phyloP scores from a whole-genome alignment of 225 moss, liverwort and hornwort genomes.

The Marchantia polymorpha region DNA sequence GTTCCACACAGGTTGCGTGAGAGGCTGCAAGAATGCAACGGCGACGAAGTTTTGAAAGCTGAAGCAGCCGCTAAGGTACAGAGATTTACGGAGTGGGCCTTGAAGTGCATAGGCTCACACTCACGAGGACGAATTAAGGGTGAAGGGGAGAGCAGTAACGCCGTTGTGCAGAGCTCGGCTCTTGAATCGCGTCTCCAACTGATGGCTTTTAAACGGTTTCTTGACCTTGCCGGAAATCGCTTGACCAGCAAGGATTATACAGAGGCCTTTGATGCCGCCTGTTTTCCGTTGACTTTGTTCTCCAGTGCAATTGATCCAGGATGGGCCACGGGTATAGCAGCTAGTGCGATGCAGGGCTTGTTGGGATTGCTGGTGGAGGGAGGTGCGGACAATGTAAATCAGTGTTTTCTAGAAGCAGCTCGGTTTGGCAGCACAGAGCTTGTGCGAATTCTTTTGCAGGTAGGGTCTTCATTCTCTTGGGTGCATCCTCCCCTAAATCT shows the following conservation, averaged over 20 bases:
- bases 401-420: slow-evolving; percentile 91
- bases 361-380: slow-evolving; percentile 85
- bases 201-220: slow-evolving; percentile 80
- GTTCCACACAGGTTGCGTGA: slow-evolving; percentile 65
- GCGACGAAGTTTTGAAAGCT: slow-evolving; percentile 86
- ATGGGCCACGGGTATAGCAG: slow-evolving; percentile 95
- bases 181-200: slow-evolving; percentile 83
- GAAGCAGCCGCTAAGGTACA: slow-evolving; percentile 97
- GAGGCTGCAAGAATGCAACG: slow-evolving; percentile 94
- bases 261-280: slow-evolving; percentile 95
- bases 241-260: slow-evolving; percentile 86
- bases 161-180: slow-evolving; percentile 68
- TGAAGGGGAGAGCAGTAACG: slow-evolving; percentile 51
- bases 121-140: slow-evolving; percentile 66
- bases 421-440: slow-evolving; percentile 98
- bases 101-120: slow-evolving; percentile 98
- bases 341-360: slow-evolving; percentile 95
- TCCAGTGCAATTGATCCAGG: slow-evolving; percentile 97
- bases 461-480: slow-evolving; percentile 20
- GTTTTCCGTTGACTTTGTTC: slow-evolving; percentile 91
- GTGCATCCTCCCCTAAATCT: background rate
- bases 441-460: slow-evolving; percentile 87
- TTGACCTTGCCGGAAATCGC: slow-evolving; percentile 71
- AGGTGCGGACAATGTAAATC: slow-evolving; percentile 97
- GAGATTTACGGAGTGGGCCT: slow-evolving; percentile 96